These are phyloP conservation scores for Backusella morwellensis DNA, from an alignment of 192 early-diverging fungal genomes.

Conservation along the genomic window DNA sequence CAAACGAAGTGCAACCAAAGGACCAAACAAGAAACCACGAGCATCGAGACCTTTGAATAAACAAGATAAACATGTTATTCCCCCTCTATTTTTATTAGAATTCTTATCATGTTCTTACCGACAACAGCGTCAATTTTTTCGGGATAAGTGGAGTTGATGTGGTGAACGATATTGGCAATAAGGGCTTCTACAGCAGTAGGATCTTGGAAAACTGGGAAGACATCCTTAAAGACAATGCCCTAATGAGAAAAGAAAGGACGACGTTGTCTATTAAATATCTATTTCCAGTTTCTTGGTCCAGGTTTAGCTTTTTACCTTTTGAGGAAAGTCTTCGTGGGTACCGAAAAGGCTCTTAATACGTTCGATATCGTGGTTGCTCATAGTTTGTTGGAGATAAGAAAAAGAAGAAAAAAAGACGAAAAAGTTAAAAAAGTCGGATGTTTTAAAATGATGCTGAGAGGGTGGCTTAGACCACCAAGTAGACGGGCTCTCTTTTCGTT, in stretches of 20 bases:
- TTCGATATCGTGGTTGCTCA: conserved; percentile 35
- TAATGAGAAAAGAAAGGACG: conserved; percentile 19
- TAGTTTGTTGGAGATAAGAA: conserved; percentile 5
- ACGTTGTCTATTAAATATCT: background rate
- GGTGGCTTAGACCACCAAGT: background rate
- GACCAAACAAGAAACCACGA: conserved; percentile 96
- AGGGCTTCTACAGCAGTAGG: conserved; percentile 90
- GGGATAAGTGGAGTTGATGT: conserved; percentile 58
- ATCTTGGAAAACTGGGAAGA: conserved; percentile 96
- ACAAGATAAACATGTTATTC: background rate
- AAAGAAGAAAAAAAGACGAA: background rate
- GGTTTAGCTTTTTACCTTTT: conserved; percentile 24
- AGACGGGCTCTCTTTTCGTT: background rate
- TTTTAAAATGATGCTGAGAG: background rate
- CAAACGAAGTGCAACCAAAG: conserved; percentile 85
- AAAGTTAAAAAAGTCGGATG: background rate
- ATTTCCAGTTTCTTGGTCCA: background rate
- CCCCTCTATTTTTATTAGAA: background rate
- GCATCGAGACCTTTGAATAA: conserved; percentile 77
- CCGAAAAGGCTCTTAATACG: conserved; percentile 40
- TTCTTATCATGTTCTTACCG: conserved; percentile 47
- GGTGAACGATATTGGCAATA: conserved; percentile 83
- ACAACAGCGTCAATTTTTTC: conserved; percentile 87
- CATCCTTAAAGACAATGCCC: conserved; percentile 97
- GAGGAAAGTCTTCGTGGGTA: conserved; percentile 40